Base-by-base conservation (phyloP, 2,329 filamentous ascomycete genomes). In the Myriangium duriaei region DNA sequence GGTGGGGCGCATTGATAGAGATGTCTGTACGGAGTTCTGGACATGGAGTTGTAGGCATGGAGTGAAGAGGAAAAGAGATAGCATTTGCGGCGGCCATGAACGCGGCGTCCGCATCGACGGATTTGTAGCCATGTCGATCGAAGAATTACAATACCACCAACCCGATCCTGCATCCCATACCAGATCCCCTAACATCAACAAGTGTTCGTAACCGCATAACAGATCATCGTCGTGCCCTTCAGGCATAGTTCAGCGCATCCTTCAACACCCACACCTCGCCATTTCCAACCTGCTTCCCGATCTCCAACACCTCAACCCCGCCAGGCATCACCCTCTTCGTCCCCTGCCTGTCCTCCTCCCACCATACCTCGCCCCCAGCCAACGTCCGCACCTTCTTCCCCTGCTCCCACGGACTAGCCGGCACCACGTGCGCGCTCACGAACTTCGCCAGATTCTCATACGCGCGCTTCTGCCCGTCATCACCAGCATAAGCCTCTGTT, bases 251-350 rank as follows among this genome's bases (percentile, higher is more conserved):
- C 42, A 79, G 51, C 15, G 79, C 72, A 4, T 66, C 69, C 47
- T 73, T 73, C 42, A 83, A 53, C 26, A 87, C 71, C 84, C 84
- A 92, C 48, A 96, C 70, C 60, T 96, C 82, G 3, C 91, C 91
- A 55, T 96, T 98, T 3, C 75, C 72, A 12, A 92, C 87, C 43
- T 75, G 72, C 47, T 79, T 79, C 2, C 78, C 79, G 36, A 93
- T 68, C 41, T 67, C 76, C 30, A 77, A 72, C 11, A 96, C 81
- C 56, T 87, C 76, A 30, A 95, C 74, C 46, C 76, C 71, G 4
- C 80, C 81, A 1, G 88, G 91, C 65, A 87, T 79, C 17, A 91
- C 75, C 55, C 75, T 64, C 53, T 72, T 79, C 47, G 70, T 75
- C 1, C 78, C 79, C 39, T 79, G 73, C 35, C 65, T 77, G 29